These are phyloP conservation scores for Dactylellina leptospora DNA, from an alignment of 2,329 filamentous ascomycete species.

Conservation along the genomic window DNA sequence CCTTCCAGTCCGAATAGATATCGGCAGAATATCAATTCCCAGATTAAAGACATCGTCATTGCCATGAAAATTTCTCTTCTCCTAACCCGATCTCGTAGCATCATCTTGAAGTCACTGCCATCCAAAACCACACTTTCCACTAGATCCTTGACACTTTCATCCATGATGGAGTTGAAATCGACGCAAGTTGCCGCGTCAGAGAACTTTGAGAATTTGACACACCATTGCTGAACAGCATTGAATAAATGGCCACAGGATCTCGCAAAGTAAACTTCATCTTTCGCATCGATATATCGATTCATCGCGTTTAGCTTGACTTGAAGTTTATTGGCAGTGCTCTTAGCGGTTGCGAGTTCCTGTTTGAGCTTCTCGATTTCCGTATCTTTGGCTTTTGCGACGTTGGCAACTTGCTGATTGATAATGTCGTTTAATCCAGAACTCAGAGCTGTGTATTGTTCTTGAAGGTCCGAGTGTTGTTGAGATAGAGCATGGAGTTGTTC, in stretches of 20 bases:
- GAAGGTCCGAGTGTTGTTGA: slow-evolving; percentile 75
- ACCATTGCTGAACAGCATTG: slow-evolving; percentile 96
- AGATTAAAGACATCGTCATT: slow-evolving; percentile 98
- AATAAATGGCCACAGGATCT: slow-evolving; percentile 92
- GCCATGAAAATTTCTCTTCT: slow-evolving; percentile 97
- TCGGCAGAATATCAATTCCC: slow-evolving; percentile 97
- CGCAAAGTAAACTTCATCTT: slow-evolving; percentile 95
- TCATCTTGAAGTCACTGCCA: slow-evolving; percentile 88
- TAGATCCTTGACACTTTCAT: slow-evolving; percentile 91
- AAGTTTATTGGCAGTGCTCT: slow-evolving; percentile 69
- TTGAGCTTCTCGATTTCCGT: slow-evolving; percentile 81
- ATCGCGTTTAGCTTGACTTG: slow-evolving; percentile 68
- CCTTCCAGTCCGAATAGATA: slow-evolving; percentile 99
- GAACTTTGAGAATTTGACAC: slow-evolving; percentile 96
- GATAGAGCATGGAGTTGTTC: slow-evolving; percentile 69
- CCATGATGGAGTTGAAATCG: slow-evolving; percentile 72
- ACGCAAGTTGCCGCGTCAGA: slow-evolving; percentile 63
- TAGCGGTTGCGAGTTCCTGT: slow-evolving; percentile 77
- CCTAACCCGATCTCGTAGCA: slow-evolving; percentile 85
- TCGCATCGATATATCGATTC: slow-evolving; percentile 75
- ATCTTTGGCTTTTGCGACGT: slow-evolving; percentile 80
- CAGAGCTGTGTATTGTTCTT: slow-evolving; percentile 70
- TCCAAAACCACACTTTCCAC: slow-evolving; percentile 95
- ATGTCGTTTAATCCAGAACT: slow-evolving; percentile 71
- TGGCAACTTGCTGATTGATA: slow-evolving; percentile 69